These are phyloP conservation scores for Kluyveromyces lactis DNA, from an alignment of 805 yeast species.

Conservation along the genomic window DNA sequence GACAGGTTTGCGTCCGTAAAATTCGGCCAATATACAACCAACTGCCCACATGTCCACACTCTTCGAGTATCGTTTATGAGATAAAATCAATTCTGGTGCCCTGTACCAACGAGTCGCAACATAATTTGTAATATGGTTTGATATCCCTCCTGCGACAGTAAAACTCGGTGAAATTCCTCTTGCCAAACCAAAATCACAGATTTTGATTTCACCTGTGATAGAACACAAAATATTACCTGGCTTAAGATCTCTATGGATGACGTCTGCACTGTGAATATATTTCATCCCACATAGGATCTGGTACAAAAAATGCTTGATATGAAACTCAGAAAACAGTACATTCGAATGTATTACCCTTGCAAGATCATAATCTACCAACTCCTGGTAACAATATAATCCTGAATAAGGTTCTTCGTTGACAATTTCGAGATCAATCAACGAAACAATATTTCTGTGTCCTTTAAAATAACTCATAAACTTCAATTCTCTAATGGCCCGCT, in stretches of 20 bases:
- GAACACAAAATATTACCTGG: conserved; percentile 84
- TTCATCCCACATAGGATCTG: conserved; percentile 82
- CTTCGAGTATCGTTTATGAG: conserved; percentile 51
- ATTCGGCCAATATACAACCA: conserved; percentile 84
- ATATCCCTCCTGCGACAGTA: conserved; percentile 24
- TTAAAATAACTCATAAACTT: conserved; percentile 71
- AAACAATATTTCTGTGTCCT: conserved; percentile 80
- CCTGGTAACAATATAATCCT: conserved; percentile 86
- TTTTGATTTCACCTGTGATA: conserved; percentile 64
- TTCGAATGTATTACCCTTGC: conserved; percentile 72
- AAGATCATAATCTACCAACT: conserved; percentile 72
- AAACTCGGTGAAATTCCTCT: conserved; percentile 50
- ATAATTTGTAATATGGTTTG: conserved; percentile 59
- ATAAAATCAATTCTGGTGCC: conserved; percentile 80
- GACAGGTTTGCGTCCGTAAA: conserved; percentile 71
- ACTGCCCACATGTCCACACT: conserved; percentile 88
- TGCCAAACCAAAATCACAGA: conserved; percentile 92
- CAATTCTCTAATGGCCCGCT: conserved; percentile 78
- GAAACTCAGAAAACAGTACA: conserved; percentile 76
- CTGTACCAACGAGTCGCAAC: conserved; percentile 96
- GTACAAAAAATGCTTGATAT: conserved; percentile 64
- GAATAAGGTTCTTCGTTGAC: conserved; percentile 60
- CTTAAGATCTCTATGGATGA: conserved; percentile 85
- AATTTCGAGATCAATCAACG: conserved; percentile 65
- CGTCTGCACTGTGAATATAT: conserved; percentile 87